Base-by-base conservation (phyloP, 2,329 filamentous ascomycete species). In the Exutisphaerella laricina region DNA sequence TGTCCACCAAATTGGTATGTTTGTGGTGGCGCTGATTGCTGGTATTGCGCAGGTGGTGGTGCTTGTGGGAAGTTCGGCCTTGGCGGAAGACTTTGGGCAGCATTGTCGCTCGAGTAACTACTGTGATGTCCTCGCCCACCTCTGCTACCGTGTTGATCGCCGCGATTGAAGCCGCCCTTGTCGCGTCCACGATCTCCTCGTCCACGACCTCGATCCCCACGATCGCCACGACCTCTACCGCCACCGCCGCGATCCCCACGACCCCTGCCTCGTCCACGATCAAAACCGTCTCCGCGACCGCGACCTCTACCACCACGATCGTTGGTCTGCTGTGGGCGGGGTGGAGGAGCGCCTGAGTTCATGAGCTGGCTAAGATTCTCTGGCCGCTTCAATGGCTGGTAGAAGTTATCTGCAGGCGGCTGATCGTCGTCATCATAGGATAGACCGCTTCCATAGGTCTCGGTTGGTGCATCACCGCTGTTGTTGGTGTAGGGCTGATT, bases 21-120 rank as follows among this genome's bases (percentile, higher is more conserved):
- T 75, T 96, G 73, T 87, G 89, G 76, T 94, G 89, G 76, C 94
- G 94, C 80, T 94, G 88, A 80, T 95, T 95, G 66, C 87, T 94
- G 45, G 18, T 49, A 45, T 10, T 48, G 49, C 20, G 51, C 46
- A 22, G 39, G 31, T 14, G 39, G 42, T 31, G 28, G 36, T 84
- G 51, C 88, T 94, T 39, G 37, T 28, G 41, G 45, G 16, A 39
- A 13, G 20, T 28, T 41, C n/a, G 37, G 36, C 25, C 30, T 18
- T 14, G 41, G 33, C 34, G 46, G 20, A 22, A 38, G 31, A 9
- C 39, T 30, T 22, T 37, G 49, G 38, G 41, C 45, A 32, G 28
- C 49, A 49, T 41, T 48, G 34, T 16, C 29, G 30, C 22, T 43
- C 1, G 39, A 22, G 20, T 46, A 48, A 33, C 39, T 45, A 40